These are phyloP conservation scores for Kentomonas sorsogonicus DNA, from an alignment of 208 protist species.

Conservation along the genomic window DNA sequence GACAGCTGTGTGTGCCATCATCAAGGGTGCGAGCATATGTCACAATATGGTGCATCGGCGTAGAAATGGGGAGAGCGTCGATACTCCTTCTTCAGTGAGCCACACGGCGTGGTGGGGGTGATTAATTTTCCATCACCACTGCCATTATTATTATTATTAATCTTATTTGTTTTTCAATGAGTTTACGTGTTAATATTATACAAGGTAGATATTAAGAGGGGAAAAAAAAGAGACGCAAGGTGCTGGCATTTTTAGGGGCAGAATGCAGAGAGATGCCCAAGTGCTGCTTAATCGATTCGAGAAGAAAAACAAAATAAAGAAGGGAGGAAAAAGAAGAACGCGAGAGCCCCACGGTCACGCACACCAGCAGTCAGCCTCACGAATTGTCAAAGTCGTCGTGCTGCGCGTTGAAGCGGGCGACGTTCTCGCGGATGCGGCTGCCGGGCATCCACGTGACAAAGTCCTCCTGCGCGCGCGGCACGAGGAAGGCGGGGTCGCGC, in stretches of 20 bases:
- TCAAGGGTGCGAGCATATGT: too few relatives aligned
- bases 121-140: too few relatives aligned
- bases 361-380: conserved; percentile 9
- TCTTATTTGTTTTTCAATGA: not conserved
- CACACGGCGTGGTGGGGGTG: too few relatives aligned
- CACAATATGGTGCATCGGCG: too few relatives aligned
- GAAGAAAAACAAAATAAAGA: conserved; percentile 5
- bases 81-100: too few relatives aligned
- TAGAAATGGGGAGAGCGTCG: too few relatives aligned
- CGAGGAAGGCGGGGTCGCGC: conserved; percentile 85
- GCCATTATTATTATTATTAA: conserved; percentile 1
- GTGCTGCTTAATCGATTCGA: not conserved
- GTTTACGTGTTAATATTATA: not conserved
- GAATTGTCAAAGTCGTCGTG: conserved; percentile 82
- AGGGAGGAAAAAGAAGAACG: conserved; percentile 8
- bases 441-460: conserved; percentile 86
- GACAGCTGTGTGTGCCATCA: too few relatives aligned
- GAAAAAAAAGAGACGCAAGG: not conserved
- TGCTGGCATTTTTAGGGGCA: too few relatives aligned
- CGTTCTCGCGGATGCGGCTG: conserved; percentile 85
- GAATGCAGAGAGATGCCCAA: not conserved
- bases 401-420: conserved; percentile 84
- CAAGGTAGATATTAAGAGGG: conserved; percentile 4
- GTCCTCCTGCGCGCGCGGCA: conserved; percentile 79
- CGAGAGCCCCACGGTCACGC: not conserved